Base-by-base conservation (phyloP, 495 filamentous ascomycete genomes). In the Talaromyces stipitatus region DNA sequence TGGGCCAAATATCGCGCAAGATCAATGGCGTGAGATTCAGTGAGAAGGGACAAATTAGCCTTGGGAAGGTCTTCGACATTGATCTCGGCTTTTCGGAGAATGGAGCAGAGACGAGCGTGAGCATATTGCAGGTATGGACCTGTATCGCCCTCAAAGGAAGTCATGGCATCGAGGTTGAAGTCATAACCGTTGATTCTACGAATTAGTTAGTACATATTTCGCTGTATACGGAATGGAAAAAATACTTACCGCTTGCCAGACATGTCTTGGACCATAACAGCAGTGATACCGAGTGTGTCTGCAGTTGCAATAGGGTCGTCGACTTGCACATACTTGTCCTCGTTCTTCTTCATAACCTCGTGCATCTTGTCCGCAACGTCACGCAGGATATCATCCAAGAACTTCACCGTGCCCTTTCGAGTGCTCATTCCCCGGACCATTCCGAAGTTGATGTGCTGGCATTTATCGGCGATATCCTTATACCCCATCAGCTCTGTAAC, bases 251-350 rank as follows among this genome's bases (percentile, higher is more conserved):
- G 79, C 77, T 85, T 86, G 61, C 82, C 81, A 60, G 73, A 79
- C 77, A 87, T 85, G 62, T 87, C 85, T 62, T 90, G 85, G 32
- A 87, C 82, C 82, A 89, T 86, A 57, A 89, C 83, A 50, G 84
- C 78, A 16, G 79, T 81, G 55, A 88, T 88, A 56, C 84, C 85
- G 10, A 89, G 74, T 18, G 69, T 78, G 57, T 79, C 78, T 55
- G 77, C 73, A 8, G 72, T 75, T 58, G 77, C 68, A 47, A 72
- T 79, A 3, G 84, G 83, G 62, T 89, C 73, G 61, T 70, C 74
- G 14, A 88, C 81, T 70, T 88, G 83, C 55, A 78, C 65, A 62
- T 88, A 86, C 64, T 87, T 86, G 56, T 74, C 75, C 29, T 77
- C 66, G 66, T 87, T 88, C 68, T 71, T 80, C 69, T 72, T 73